phyloP scores from a whole-genome alignment of 495 filamentous ascomycete species.

The Tricharina praecox region DNA sequence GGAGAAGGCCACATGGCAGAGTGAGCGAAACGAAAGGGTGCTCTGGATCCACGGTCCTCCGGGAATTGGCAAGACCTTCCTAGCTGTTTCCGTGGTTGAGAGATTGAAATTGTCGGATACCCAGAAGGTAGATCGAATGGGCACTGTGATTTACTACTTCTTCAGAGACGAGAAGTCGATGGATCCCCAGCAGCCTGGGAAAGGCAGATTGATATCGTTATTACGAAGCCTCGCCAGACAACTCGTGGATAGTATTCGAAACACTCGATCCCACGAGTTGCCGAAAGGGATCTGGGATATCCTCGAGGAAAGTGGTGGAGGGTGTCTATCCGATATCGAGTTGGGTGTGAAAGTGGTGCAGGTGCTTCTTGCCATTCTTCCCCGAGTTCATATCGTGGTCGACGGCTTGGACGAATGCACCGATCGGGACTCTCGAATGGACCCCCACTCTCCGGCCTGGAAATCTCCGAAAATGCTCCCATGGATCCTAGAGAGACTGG shows the following conservation, averaged over 20 bases:
- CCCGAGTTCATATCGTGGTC: conserved; percentile 25
- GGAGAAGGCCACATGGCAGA: conserved; percentile 12
- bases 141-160: conserved; percentile 25
- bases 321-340: too few species aligned
- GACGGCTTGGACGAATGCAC: conserved; percentile 29
- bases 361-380: conserved; percentile 16
- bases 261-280: too few species aligned
- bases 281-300: too few species aligned
- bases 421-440: conserved; percentile 9
- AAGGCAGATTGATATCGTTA: too few species aligned
- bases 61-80: conserved; percentile 27
- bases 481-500: conserved; percentile 6
- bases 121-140: too few species aligned
- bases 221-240: too few species aligned
- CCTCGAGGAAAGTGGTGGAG: too few species aligned
- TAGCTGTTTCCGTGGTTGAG: conserved; percentile 19
- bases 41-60: conserved; percentile 27
- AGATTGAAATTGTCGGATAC: conserved; percentile 11
- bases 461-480: conserved; percentile 13
- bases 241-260: too few species aligned
- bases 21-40: conserved; percentile 10
- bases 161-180: too few species aligned
- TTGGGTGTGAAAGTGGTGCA: conserved; percentile 18
- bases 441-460: conserved; percentile 8
- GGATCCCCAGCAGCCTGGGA: too few species aligned